Percentiles rank a stretch among this genome's conserved stretches.
phyloP scores from a whole-genome alignment of 192 early-diverging fungal species.

The Radiomyces spectabilis region DNA sequence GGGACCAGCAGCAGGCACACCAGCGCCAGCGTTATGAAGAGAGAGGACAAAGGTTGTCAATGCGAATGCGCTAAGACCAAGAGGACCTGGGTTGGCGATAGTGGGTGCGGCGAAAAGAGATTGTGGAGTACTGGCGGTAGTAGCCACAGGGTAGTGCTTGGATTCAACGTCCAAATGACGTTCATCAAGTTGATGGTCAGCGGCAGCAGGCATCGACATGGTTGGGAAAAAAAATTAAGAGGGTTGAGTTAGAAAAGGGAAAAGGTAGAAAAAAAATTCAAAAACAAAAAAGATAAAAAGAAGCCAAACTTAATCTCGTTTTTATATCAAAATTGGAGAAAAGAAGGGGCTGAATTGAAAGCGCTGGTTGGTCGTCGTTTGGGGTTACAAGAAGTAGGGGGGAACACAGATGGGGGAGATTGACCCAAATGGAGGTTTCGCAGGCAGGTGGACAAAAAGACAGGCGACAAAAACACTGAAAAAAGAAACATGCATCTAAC shows the following conservation, averaged over 20 bases:
- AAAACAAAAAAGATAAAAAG: not conserved
- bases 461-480: too few species aligned
- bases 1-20: conserved; percentile 41
- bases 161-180: not conserved
- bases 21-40: conserved; percentile 60
- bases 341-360: too few species aligned
- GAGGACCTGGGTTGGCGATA: conserved; percentile 56
- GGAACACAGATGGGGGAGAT: too few species aligned
- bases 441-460: too few species aligned
- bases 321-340: too few species aligned
- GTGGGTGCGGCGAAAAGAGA: conserved; percentile 31
- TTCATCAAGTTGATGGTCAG: not conserved
- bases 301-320: too few species aligned
- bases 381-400: too few species aligned
- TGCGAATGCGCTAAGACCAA: conserved; percentile 55
- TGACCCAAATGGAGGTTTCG: too few species aligned
- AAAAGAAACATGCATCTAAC: too few species aligned
- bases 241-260: not conserved
- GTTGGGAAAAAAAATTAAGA: not conserved
- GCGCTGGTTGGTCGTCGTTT: too few species aligned
- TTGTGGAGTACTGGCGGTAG: not conserved
- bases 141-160: conserved; percentile 8
- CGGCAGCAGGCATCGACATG: not conserved
- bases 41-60: conserved; percentile 66
- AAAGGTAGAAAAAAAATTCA: conserved; percentile 4